phyloP scores from a whole-genome alignment of 371 early-diverging fungal genomes.

The Smittium culicis region DNA sequence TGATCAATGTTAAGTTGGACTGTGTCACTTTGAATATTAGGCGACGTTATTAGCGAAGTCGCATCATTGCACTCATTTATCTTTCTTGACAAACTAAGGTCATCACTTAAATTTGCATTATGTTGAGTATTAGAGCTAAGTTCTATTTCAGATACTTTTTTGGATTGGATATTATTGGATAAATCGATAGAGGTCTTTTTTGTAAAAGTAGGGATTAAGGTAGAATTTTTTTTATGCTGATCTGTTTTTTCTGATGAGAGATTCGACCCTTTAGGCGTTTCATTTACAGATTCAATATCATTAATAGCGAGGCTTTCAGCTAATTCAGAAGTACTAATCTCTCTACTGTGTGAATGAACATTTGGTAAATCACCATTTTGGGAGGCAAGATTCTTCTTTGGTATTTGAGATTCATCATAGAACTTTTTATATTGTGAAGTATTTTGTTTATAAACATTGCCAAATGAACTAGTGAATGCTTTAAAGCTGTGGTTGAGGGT shows the following conservation, averaged over 20 bases:
- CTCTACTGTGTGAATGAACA: not conserved
- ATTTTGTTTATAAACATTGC: too few species aligned
- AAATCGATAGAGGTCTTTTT: too few species aligned
- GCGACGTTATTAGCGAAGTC: not conserved
- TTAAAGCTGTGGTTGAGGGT: not conserved
- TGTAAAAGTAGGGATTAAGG: not conserved
- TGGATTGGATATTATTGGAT: too few species aligned
- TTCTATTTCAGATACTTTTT: not conserved
- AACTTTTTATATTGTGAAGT: not conserved
- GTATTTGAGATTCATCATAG: not conserved
- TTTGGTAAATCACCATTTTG: not conserved
- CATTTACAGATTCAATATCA: not conserved
- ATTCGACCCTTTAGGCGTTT: not conserved
- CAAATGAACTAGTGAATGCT: not conserved
- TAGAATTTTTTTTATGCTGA: not conserved
- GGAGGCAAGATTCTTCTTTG: not conserved
- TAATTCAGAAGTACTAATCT: not conserved
- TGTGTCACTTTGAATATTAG: not conserved
- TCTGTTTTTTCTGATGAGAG: not conserved
- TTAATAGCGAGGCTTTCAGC: not conserved
- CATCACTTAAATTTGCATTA: too few species aligned
- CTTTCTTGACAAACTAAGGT: not conserved
- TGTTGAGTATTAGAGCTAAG: not conserved
- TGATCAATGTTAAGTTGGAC: not conserved
- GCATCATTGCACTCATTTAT: not conserved